Evolutionary conservation across 2,329 filamentous ascomycete species (phyloP), one percentile per base, ranked within the genome.

Genomic region (Epichloe aotearoae): DNA sequence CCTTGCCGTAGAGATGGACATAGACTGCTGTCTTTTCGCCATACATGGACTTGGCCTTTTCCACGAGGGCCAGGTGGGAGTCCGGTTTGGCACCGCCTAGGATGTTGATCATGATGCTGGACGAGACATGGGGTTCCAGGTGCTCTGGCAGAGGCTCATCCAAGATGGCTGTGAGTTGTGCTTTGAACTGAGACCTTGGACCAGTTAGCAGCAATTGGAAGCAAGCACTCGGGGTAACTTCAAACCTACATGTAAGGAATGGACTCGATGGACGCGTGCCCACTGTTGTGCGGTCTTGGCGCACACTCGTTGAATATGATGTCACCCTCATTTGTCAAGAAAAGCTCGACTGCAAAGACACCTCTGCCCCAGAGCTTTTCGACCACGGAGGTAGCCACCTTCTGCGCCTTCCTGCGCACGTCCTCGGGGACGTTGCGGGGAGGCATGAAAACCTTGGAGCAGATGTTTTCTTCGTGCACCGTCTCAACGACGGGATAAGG

Each of bases 261-360:
- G 4, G 88, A 87, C 70, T 98, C 91, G 56, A 97, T 97, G 3
- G 87, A 95, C 69, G 90, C 91, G 68, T 97, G 93, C 0, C 93
- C 93, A 0, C 88, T 94, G 71, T 96, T 96, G 69, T 96, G 90
- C 52, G 73, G 72, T 15, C 88, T 76, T 12, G 87, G 88, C 0
- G 88, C 88, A 20, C 33, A 50, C 6, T 50, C 41, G 11, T 53
- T 33, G 37, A 20, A 17, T 17, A 20, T 43, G 19, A 47, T 57
- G 62, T 59, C 71, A 70, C 81, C 80, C 59, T 93, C 81, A 46
- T 82, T 71, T 11, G 90, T 77, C 3, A 97, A 69, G 69, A 98
- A 98, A 82, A 97, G 87, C 69, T 98, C 93, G 0, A 97, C 91
- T 1, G 91, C 93, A 66, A 96, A 98, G 34, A 95, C 87, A 56